phyloP scores from a whole-genome alignment of 2,329 filamentous ascomycete genomes.

The Diplocarpon rosae region DNA sequence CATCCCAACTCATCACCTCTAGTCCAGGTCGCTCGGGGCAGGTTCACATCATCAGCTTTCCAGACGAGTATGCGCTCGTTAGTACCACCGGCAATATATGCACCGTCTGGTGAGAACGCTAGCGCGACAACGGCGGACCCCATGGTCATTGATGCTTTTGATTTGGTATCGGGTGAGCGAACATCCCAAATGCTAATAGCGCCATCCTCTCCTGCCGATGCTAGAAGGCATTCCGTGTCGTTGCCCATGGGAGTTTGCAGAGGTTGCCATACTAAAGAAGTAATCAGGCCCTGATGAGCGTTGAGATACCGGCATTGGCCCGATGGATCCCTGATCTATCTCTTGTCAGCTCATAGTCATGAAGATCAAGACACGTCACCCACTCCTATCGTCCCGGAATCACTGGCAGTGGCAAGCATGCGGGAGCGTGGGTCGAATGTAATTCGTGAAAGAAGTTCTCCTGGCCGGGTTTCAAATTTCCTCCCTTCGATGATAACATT shows the following conservation, averaged over 20 bases:
- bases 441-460: conserved; percentile 44
- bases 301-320: conserved; percentile 45
- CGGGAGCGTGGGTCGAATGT: conserved; percentile 44
- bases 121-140: conserved; percentile 44
- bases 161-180: conserved; percentile 40
- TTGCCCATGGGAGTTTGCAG: conserved; percentile 37
- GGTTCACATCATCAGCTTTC: conserved; percentile 48
- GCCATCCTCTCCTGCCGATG: conserved; percentile 53
- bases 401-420: conserved; percentile 47
- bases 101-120: conserved; percentile 52
- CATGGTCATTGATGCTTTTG: conserved; percentile 51
- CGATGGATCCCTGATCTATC: conserved; percentile 29
- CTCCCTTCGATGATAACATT: conserved; percentile 34
- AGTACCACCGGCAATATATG: conserved; percentile 51
- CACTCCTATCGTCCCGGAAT: conserved; percentile 50
- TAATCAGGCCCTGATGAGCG: conserved; percentile 48
- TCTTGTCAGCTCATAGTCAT: conserved; percentile 30
- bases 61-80: conserved; percentile 49
- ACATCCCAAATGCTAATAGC: conserved; percentile 54
- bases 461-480: conserved; percentile 42
- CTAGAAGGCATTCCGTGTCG: conserved; percentile 32
- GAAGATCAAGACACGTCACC: conserved; percentile 22
- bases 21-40: conserved; percentile 51
- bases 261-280: conserved; percentile 51
- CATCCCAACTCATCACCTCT: conserved; percentile 44